Evolutionary conservation across 345 rosid species (phyloP), one percentile per base, ranked within the genome.

Genomic region (Clausena lansium): DNA sequence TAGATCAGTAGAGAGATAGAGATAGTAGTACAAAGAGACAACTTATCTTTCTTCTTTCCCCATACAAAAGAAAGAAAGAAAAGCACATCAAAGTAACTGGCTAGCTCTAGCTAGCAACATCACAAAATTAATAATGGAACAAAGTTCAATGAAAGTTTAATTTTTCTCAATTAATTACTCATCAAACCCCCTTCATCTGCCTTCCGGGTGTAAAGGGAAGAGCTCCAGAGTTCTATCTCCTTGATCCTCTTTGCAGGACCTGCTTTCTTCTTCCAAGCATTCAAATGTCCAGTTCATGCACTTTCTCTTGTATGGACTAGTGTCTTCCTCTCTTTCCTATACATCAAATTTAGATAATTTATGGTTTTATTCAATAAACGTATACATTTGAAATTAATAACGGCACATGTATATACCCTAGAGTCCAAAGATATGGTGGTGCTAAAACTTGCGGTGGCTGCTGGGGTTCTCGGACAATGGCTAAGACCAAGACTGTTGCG

Each of bases 201-300:
- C 94, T 89, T 91, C 97, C 67, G 99, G 99, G 77, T 92, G 97
- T 83, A 96, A 88, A 7, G 99, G 99, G 81, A 96, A 96, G 66
- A 96, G 97, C 89, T 92, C 95, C 55, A 96, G 95, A 64, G 99
- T 96, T 86, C 90, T 84, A 80, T 89, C 78, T 64, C 82, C 87
- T 39, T 45, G 50, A 45, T 86, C 88, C 71, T 83, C 89, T 81
- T 86, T 78, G 79, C 83, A 87, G 38, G 69, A 28, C 70, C 59
- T 84, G 80, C 75, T 77, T 54, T 87, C 93, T 76, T 84, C 86
- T 86, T 88, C 94, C 85, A 88, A 82, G 73, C 85, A 78, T 64
- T 91, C 93, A 68, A 95, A 89, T 71, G 84, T 83, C 99, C 98
- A 94, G 89, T 94, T 91, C 74, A 89, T 89, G 80, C 97, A 92